phyloP scores from a whole-genome alignment of 495 filamentous ascomycete genomes.

The Cercophora samala region DNA sequence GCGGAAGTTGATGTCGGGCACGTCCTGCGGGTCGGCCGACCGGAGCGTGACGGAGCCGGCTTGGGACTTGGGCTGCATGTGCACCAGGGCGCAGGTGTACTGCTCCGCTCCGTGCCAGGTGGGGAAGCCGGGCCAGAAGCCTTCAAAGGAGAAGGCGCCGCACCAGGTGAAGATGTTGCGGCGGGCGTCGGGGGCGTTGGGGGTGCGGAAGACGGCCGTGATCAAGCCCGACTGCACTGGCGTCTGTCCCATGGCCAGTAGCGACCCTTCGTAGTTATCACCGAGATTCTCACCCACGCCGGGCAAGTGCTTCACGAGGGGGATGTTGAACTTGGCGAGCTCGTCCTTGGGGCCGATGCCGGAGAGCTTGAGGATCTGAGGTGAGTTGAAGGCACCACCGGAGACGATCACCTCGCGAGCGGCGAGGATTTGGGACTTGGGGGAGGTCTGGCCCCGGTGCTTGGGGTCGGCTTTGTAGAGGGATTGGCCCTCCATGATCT shows the following conservation, averaged over 20 bases:
- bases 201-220: constrained; percentile 41
- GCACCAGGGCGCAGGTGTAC: constrained; percentile 46
- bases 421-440: constrained; percentile 35
- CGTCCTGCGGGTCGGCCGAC: constrained; percentile 52
- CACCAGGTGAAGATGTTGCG: constrained; percentile 49
- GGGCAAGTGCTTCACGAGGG: constrained; percentile 48
- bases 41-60: constrained; percentile 48
- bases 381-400: constrained; percentile 54
- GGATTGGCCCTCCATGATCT: constrained; percentile 40
- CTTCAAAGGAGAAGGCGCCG: constrained; percentile 44
- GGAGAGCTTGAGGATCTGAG: constrained; percentile 55
- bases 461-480: constrained; percentile 47
- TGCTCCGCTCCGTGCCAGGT: constrained; percentile 40
- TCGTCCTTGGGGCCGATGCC: constrained; percentile 44
- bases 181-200: constrained; percentile 39
- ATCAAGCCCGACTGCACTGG: constrained; percentile 35
- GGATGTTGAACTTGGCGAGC: constrained; percentile 44
- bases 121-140: constrained; percentile 50
- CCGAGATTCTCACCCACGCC: constrained; percentile 59
- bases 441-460: constrained; percentile 31
- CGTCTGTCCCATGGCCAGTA: constrained; percentile 33
- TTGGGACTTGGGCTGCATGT: constrained; percentile 49
- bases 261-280: constrained; percentile 52
- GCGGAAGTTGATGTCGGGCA: constrained; percentile 55
- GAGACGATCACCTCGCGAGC: constrained; percentile 55